These are phyloP conservation scores for Amphibolis antarctica DNA, from an alignment of 106 monocot genomes.

Conservation along the genomic window DNA sequence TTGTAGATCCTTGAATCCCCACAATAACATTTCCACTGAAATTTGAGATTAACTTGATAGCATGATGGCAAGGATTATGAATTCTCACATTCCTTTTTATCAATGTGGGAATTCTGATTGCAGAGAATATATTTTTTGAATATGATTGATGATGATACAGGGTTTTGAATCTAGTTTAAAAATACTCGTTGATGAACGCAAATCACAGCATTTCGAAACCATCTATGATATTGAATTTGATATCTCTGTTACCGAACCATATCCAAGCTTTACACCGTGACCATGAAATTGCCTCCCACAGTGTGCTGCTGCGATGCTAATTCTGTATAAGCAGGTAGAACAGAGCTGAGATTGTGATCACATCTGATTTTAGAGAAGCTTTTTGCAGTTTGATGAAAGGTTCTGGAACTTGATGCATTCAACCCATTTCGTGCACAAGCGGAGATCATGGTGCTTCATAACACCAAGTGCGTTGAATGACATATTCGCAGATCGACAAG, in stretches of 20 bases:
- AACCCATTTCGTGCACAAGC: no score
- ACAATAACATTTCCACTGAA: constrained; percentile 40
- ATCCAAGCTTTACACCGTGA: neutral
- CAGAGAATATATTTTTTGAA: constrained; percentile 60
- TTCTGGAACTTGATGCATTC: no score
- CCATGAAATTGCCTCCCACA: neutral
- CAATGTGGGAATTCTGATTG: constrained; percentile 41
- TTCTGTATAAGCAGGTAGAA: no score
- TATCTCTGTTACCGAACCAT: neutral
- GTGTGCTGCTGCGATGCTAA: neutral
- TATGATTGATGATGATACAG: constrained; percentile 10
- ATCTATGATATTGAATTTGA: neutral
- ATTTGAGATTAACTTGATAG: constrained; percentile 57
- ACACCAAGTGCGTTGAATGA: no score
- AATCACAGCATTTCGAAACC: neutral
- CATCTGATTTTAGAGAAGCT: no score
- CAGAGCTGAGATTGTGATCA: no score
- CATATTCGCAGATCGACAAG: no score
- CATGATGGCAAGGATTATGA: constrained; percentile 57
- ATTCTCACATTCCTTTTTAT: constrained; percentile 86
- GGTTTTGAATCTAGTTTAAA: no score
- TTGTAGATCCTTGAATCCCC: constrained; percentile 74
- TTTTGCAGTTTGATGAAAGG: no score
- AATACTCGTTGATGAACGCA: neutral
- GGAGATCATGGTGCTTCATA: no score